Evolutionary conservation across 2,329 filamentous ascomycete species (phyloP).

Genomic region (Venturia carpophila): DNA sequence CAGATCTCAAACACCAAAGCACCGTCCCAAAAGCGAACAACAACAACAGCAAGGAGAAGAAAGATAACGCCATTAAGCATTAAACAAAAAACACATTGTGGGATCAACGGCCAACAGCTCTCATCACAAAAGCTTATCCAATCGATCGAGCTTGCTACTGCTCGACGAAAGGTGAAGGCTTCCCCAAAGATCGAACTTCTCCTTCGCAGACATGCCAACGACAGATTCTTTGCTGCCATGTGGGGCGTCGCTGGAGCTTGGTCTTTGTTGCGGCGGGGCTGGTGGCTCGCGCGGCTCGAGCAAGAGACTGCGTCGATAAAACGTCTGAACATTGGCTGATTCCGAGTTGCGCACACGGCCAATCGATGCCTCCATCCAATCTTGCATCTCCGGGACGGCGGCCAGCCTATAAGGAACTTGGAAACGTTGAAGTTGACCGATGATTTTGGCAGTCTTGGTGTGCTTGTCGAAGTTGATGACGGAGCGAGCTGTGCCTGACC

Average conservation of each 20-base stretch:
- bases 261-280: slow-evolving; percentile 2
- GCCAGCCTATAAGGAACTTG: slow-evolving; percentile 84
- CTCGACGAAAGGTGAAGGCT: slow-evolving; percentile 9
- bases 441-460: slow-evolving; percentile 86
- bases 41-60: too few species aligned
- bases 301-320: slow-evolving; percentile 76
- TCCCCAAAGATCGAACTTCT: slow-evolving; percentile 20
- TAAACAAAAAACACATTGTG: neutral
- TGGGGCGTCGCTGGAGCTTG: neutral
- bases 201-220: slow-evolving; percentile 15
- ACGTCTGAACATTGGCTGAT: slow-evolving; percentile 55
- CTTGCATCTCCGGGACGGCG: slow-evolving; percentile 80
- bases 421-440: slow-evolving; percentile 90
- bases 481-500: slow-evolving; percentile 48
- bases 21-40: neutral
- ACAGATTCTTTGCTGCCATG: slow-evolving; percentile 16
- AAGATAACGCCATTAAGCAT: neutral
- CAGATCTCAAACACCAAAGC: neutral
- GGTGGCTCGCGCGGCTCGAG: slow-evolving; percentile 60
- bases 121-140: slow-evolving; percentile 3
- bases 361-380: slow-evolving; percentile 83
- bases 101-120: neutral
- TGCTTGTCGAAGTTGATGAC: slow-evolving; percentile 99
- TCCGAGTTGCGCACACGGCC: slow-evolving; percentile 57
- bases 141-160: slow-evolving; percentile 6